Evolutionary conservation across 148 eudicot species (phyloP).

Genomic region (Cornus suecica): DNA sequence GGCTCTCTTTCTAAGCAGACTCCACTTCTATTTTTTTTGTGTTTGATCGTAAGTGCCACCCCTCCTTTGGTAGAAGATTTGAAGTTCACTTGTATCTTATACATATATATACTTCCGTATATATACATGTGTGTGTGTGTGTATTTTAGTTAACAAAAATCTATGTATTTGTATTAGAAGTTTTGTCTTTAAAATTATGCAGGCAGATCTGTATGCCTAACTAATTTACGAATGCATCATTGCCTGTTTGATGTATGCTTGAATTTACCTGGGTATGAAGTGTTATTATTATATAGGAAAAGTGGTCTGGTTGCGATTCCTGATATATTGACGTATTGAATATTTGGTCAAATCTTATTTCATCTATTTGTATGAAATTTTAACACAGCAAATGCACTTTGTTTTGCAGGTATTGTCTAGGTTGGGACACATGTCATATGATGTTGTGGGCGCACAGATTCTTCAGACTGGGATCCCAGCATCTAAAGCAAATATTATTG

Average conservation of each 20-base stretch:
- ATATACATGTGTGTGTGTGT: too few relatives aligned
- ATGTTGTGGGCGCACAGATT: slow-evolving; percentile 86
- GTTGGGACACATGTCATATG: slow-evolving; percentile 93
- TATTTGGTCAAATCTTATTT: too few relatives aligned
- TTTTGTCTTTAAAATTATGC: not conserved
- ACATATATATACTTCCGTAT: not conserved
- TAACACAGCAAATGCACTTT: not conserved
- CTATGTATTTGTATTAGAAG: too few relatives aligned
- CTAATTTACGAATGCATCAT: too few relatives aligned
- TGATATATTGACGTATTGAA: too few relatives aligned
- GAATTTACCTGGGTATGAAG: not conserved
- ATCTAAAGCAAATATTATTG: slow-evolving; percentile 93
- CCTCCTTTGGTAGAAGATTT: too few relatives aligned
- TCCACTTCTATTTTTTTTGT: slow-evolving; percentile 69
- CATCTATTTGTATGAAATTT: not conserved
- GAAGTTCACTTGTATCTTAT: not conserved
- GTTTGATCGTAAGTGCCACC: slow-evolving; percentile 51
- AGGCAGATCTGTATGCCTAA: not conserved
- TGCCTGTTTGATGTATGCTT: not conserved
- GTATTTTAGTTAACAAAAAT: too few relatives aligned
- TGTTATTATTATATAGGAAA: too few relatives aligned
- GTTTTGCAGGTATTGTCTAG: slow-evolving; percentile 69
- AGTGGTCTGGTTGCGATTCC: not conserved
- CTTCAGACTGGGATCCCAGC: slow-evolving; percentile 94
- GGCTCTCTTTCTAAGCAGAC: slow-evolving; percentile 63